A percentile compares a stretch with the other conserved stretches of the same genome.
These are phyloP conservation scores for Globisporangium ultimum DNA, from an alignment of 352 stramenopile genomes.

Conservation along the genomic window DNA sequence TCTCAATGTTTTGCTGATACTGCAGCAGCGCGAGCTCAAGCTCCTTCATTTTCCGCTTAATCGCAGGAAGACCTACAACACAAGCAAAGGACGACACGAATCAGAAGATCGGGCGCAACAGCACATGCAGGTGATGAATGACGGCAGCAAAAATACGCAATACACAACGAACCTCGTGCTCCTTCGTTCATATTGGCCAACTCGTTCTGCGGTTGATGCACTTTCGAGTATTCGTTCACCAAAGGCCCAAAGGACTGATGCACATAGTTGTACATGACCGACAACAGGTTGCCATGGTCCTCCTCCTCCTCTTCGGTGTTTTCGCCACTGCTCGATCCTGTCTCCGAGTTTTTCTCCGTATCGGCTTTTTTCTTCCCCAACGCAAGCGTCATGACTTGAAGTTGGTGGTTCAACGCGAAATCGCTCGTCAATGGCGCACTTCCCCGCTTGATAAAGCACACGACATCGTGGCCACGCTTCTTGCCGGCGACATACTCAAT, in stretches of 20 bases:
- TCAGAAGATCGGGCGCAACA: neutral
- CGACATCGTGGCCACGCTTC: constrained; percentile 63
- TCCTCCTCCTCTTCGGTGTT: constrained; percentile 63
- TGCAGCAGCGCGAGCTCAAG: constrained; percentile 92
- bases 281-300: constrained; percentile 64
- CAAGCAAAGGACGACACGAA: neutral
- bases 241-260: constrained; percentile 86
- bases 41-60: constrained; percentile 91
- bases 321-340: constrained; percentile 42
- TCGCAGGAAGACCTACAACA: constrained; percentile 65
- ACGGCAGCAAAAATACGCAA: neutral
- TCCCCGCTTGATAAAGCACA: constrained; percentile 87
- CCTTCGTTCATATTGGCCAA: constrained; percentile 59
- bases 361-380: constrained; percentile 44
- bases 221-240: constrained; percentile 84
- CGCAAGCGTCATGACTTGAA: constrained; percentile 86
- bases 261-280: constrained; percentile 87
- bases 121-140: too few species aligned
- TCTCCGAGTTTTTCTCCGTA: constrained; percentile 22
- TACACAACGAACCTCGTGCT: constrained; percentile 30
- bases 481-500: constrained; percentile 70
- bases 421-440: constrained; percentile 64
- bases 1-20: constrained; percentile 94
- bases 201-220: constrained; percentile 73
- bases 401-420: constrained; percentile 70